phyloP scores from a whole-genome alignment of 108 stramenopile species.

The Cyclotella atomus region DNA sequence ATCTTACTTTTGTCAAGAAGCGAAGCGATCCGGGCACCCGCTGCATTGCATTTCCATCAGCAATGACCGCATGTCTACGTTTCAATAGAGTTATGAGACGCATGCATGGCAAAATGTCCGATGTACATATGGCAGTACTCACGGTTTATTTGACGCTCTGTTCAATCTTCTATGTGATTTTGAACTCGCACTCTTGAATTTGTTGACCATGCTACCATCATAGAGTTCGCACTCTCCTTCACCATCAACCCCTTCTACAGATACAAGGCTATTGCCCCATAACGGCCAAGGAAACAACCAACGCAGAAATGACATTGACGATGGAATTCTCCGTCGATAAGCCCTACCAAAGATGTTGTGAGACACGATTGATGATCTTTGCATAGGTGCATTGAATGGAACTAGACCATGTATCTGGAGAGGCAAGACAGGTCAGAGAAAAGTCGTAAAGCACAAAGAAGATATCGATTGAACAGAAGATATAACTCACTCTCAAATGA shows the following conservation, averaged over 20 bases:
- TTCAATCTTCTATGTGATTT: conserved; percentile 36
- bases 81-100: not conserved
- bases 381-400: conserved; percentile 63
- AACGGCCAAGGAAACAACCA: conserved; percentile 63
- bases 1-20: conserved; percentile 58
- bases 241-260: conserved; percentile 50
- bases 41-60: conserved; percentile 84
- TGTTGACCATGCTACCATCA: conserved; percentile 12
- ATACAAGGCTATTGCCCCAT: conserved; percentile 22
- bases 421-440: no score
- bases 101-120: not conserved
- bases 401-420: conserved; percentile 64
- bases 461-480: not conserved
- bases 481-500: conserved; percentile 53
- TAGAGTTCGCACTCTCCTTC: conserved; percentile 51
- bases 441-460: no score
- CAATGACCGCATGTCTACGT: conserved; percentile 80
- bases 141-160: conserved; percentile 82
- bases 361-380: conserved; percentile 50
- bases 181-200: not conserved
- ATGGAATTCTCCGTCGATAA: conserved; percentile 59
- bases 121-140: conserved; percentile 2
- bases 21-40: conserved; percentile 81
- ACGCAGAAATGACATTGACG: conserved; percentile 33
- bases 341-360: conserved; percentile 58